Evolutionary conservation across 2,329 filamentous ascomycete genomes (phyloP), one percentile per base, ranked within the genome.

Genomic region (Xylariaceae sp.): DNA sequence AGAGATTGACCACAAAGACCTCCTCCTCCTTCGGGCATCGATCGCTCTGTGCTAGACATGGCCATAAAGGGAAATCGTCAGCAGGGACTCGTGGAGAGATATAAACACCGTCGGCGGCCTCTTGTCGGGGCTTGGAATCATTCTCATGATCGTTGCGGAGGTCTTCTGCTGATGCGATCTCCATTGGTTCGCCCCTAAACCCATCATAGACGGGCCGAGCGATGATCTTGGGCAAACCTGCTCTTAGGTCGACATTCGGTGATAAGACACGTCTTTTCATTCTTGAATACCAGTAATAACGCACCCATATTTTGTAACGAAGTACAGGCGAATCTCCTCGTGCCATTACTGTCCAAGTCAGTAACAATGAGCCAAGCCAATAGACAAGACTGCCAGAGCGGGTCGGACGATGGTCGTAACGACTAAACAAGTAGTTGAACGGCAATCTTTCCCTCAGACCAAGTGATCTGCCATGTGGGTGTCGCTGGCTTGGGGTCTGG

Each of bases 51-150:
- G 44, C 11, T 49, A 54, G 3, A 52, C 49, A 15, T 52, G 61
- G 57, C 63, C 62, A 66, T 30, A 65, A 14, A 6, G 63, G 62
- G 14, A 52, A 57, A 15, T 47, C 15, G 17, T 19, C 40, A 6
- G 38, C 9, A 6, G 33, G 36, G 5, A 42, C 17, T 10, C 52
- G 38, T 7, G 32, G 32, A 12, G 51, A 52, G 40, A 63, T 33
- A 42, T 55, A 47, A 5, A 63, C 49, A 11, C 63, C 63, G 38
- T 65, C 60, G 19, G 62, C 61, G 30, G 60, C 58, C 9, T 58
- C 39, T 31, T 40, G 35, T 31, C 59, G 60, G 7, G 49, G 44
- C 6, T 35, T 41, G 6, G 18, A 30, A 6, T 45, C 17, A 6
- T 51, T 45, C 19, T 45, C 17, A 6, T 52, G 44, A 27, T 58